Base-by-base conservation (phyloP, 179 eudicot species). In the Heliamphora pulchella region DNA sequence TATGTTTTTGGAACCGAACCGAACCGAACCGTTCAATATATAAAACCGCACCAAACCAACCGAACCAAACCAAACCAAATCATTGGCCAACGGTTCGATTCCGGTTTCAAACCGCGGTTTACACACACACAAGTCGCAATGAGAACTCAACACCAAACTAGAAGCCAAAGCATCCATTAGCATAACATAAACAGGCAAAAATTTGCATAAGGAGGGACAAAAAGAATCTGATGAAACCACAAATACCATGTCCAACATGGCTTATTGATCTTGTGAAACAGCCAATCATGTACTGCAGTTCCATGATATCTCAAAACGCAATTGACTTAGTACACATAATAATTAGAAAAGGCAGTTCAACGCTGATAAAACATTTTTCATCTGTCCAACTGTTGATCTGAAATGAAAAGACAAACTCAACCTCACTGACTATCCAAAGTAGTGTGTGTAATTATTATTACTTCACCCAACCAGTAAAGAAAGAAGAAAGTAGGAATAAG, bases 201-300 rank as follows among this genome's bases (percentile, higher is more conserved):
- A 8, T 54, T 61, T 3, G 31, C 58, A 10, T 50, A 72, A 51
- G 20, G 44, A 20, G 5, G 17, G 75, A 17, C 59, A 50, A 4
- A 4, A 4, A 4, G 17, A 72, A 72, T 39, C 20, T 5, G 0
- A 72, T 3, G n/a, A 72, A 50, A 47, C 31, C 54, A 72, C 10
- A 15, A 20, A 51, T 50, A 2, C 54, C 75, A 4, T 55, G 15
- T 51, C 59, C 4, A 14, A 10, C n/a, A 0, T 20, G 61, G 59
- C 75, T 72, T 51, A 72, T 51, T 72, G 15, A 72, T 72, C 20
- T 61, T 61, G 11, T 17, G 20, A 72, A 72, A 72, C 3, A 18
- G 17, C 59, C 44, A 72, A 72, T 51, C 59, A 51, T 51, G 46
- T 65, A 65, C 44, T 31, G 5, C 14, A 2, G 10, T 41, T 11